Evolutionary conservation across 768 basidiomycete genomes (phyloP).

Genomic region (Tylopilus felleus): DNA sequence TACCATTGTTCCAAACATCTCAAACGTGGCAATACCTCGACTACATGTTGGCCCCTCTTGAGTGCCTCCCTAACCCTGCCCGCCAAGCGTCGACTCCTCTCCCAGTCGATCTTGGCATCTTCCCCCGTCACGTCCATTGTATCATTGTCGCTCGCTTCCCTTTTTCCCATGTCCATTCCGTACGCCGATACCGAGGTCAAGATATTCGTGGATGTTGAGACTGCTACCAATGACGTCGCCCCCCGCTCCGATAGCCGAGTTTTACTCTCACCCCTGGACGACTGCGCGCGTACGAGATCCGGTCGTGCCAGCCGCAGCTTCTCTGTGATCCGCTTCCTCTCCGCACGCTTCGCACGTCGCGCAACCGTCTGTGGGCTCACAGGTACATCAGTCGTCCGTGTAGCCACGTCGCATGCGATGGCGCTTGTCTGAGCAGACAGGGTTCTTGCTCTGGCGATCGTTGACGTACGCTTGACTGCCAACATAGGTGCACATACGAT

Average conservation of each 20-base stretch:
- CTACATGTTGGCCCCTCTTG: slow-evolving; percentile 14
- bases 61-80: slow-evolving; percentile 22
- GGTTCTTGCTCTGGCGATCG: not conserved
- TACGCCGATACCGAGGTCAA: not conserved
- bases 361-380: slow-evolving; percentile 19
- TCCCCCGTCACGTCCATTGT: not conserved
- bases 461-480: not conserved
- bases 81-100: slow-evolving; percentile 24
- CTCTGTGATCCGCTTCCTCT: slow-evolving; percentile 32
- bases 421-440: not conserved
- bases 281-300: slow-evolving; percentile 31
- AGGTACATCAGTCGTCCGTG: not conserved
- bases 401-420: not conserved
- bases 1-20: slow-evolving; percentile 21
- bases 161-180: not conserved
- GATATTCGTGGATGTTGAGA: not conserved
- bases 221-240: not conserved
- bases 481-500: no score
- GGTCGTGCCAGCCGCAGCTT: slow-evolving; percentile 45
- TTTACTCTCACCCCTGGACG: slow-evolving; percentile 20
- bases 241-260: not conserved
- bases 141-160: not conserved
- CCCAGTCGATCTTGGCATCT: slow-evolving; percentile 25
- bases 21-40: slow-evolving; percentile 28
- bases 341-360: slow-evolving; percentile 18